Evolutionary conservation across 208 protist genomes (phyloP).

Genomic region (Polymyxa betae): DNA sequence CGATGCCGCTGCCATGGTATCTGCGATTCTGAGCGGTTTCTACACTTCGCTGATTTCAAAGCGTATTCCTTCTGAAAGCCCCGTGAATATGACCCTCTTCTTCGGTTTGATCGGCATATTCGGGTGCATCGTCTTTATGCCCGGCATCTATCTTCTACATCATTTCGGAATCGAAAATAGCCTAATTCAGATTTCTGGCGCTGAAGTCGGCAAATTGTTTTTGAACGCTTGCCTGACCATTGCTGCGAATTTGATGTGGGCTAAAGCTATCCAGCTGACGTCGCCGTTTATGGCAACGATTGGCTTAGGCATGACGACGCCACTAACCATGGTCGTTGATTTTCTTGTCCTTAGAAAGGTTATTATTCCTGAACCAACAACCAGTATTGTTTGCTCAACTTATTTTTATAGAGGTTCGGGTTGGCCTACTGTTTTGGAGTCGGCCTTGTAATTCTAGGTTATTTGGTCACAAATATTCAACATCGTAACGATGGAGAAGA

Average conservation of each 20-base stretch:
- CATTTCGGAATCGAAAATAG: not conserved
- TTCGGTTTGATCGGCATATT: constrained; percentile 13
- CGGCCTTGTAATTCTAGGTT: constrained; percentile 10
- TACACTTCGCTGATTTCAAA: constrained; percentile 8
- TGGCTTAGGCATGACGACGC: constrained; percentile 1
- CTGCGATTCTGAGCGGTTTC: not conserved
- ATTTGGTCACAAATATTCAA: constrained; percentile 6
- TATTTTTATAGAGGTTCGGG: not conserved
- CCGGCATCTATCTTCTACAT: not conserved
- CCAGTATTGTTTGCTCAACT: not conserved
- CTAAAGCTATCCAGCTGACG: constrained; percentile 9
- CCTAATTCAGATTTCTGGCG: not conserved
- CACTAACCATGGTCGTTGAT: constrained; percentile 30
- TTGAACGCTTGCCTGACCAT: not conserved
- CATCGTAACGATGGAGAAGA: constrained; percentile 3
- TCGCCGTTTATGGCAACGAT: constrained; percentile 32
- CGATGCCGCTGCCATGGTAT: not conserved
- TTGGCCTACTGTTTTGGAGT: not conserved
- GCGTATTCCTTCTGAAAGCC: not conserved
- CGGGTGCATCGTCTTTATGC: not conserved
- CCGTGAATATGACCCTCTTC: constrained; percentile 40
- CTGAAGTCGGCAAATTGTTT: not conserved
- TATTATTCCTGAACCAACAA: not conserved
- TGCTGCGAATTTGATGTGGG: constrained; percentile 10
- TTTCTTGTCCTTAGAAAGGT: not conserved